Conservation (phyloP, 192 early-diverging fungal genomes). For the Obelidium mucronatum region DNA sequence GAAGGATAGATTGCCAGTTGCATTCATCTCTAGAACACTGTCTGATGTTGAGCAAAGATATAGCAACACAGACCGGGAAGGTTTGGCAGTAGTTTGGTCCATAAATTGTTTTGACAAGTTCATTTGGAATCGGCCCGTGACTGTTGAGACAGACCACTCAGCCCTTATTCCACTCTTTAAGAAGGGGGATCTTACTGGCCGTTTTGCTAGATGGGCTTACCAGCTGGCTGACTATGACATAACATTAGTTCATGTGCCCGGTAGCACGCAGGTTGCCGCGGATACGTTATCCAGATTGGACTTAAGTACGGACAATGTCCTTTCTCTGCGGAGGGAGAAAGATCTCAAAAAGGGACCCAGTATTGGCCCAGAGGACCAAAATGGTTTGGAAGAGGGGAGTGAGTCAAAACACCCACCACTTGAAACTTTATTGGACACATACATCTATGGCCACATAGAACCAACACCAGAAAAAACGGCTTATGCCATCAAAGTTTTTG, state of each 20-base stretch:
- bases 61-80: slow-evolving; percentile 39
- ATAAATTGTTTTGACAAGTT: slow-evolving; percentile 38
- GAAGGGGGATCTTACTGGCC: slow-evolving; percentile 18
- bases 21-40: slow-evolving; percentile 26
- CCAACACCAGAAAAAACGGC: neutral
- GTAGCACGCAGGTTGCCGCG: neutral
- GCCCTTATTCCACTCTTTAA: slow-evolving; percentile 35
- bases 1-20: neutral
- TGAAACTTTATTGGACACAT: neutral
- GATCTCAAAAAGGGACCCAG: neutral
- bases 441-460: neutral
- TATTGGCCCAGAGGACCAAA: neutral
- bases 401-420: neutral
- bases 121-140: slow-evolving; percentile 31
- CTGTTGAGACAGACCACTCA: slow-evolving; percentile 45
- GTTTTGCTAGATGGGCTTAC: slow-evolving; percentile 40
- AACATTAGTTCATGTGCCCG: slow-evolving; percentile 22
- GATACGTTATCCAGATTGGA: slow-evolving; percentile 3
- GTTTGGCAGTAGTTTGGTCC: slow-evolving; percentile 44
- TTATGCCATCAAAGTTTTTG: neutral
- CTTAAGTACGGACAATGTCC: neutral
- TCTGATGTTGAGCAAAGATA: slow-evolving; percentile 31
- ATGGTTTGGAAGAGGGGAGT: neutral
- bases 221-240: slow-evolving; percentile 32
- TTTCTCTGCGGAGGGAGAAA: neutral